Conservation (phyloP, 768 basidiomycete species). For the Leccinellum albellum region DNA sequence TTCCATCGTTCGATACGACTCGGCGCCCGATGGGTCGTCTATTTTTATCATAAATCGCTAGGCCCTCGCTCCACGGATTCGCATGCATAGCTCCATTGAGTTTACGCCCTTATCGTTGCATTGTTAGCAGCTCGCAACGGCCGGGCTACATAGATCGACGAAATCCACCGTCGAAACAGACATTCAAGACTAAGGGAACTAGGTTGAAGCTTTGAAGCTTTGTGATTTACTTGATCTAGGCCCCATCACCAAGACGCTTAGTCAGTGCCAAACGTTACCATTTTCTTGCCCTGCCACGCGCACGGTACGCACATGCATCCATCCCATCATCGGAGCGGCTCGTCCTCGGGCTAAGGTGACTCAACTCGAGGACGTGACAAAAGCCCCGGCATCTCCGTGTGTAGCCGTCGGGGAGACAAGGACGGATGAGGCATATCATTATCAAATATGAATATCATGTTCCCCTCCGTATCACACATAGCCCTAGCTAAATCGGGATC, state of each 20-base stretch:
- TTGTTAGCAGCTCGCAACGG: no score
- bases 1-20: neutral
- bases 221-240: no score
- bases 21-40: neutral
- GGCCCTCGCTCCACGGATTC: neutral
- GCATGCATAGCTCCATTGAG: slow-evolving; percentile 4
- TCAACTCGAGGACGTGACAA: neutral
- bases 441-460: neutral
- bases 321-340: neutral
- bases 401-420: neutral
- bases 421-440: neutral
- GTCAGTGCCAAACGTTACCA: neutral
- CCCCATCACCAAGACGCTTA: neutral
- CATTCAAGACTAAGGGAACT: no score
- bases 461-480: neutral
- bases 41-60: neutral
- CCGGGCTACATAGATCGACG: no score
- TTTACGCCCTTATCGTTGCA: neutral
- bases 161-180: no score
- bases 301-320: no score
- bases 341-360: neutral
- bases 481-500: slow-evolving; percentile 1
- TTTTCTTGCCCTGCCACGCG: neutral
- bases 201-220: neutral
- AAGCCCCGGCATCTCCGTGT: neutral